These are phyloP conservation scores for Taiozyma onychis DNA, from an alignment of 1,139 yeast species.

Conservation along the genomic window DNA sequence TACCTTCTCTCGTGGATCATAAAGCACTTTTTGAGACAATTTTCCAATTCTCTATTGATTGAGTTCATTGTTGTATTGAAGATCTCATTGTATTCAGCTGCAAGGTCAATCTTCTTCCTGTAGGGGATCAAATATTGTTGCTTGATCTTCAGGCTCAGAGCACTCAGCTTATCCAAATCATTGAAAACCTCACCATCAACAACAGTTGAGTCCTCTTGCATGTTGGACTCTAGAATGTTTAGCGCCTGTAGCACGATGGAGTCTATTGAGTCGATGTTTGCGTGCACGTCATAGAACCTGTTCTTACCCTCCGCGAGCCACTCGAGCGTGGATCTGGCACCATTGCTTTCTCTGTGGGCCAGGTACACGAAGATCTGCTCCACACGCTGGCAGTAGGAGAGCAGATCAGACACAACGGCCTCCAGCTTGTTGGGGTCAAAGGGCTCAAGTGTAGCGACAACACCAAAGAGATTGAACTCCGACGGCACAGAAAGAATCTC, in stretches of 20 bases:
- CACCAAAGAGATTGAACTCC: conserved; percentile 21
- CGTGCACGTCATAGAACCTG: conserved; percentile 34
- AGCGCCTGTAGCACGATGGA: conserved; percentile 38
- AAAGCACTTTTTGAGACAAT: conserved; percentile 36
- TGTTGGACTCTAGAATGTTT: conserved; percentile 31
- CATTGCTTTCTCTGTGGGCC: not conserved
- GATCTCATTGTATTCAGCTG: conserved; percentile 55
- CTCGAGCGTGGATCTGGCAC: conserved; percentile 20
- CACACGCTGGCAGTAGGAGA: conserved; percentile 14
- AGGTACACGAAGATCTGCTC: conserved; percentile 11
- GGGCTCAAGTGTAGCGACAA: conserved; percentile 20
- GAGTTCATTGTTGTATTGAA: conserved; percentile 45
- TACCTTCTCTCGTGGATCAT: conserved; percentile 36
- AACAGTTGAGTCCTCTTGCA: conserved; percentile 13
- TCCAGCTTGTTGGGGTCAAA: conserved; percentile 17
- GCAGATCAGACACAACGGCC: conserved; percentile 16
- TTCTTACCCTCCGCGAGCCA: conserved; percentile 48
- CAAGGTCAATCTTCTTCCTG: conserved; percentile 44
- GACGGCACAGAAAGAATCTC: conserved; percentile 17
- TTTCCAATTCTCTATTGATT: conserved; percentile 44
- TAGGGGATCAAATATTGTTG: conserved; percentile 29
- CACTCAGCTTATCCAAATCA: conserved; percentile 25
- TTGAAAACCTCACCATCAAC: conserved; percentile 23
- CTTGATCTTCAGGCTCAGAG: conserved; percentile 28
- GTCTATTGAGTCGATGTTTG: conserved; percentile 42